A percentile compares a stretch with the other conserved stretches of the same genome.
phyloP scores from a whole-genome alignment of 1,139 yeast genomes.

The Hanseniaspora uvarum region DNA sequence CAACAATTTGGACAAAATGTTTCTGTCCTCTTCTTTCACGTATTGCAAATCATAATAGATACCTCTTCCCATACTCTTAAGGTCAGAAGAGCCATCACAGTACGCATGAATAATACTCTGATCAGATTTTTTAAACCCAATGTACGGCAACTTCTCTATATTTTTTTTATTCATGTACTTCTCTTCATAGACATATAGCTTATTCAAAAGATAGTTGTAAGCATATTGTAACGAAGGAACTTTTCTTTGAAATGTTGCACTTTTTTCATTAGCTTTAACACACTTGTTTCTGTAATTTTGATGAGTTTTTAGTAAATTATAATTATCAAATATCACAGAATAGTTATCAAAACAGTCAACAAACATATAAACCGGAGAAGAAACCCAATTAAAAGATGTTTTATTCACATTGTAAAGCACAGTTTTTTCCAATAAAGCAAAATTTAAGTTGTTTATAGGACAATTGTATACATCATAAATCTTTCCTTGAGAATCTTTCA shows the following conservation, averaged over 20 bases:
- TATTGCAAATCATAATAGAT: slow-evolving; percentile 46
- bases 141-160: background rate
- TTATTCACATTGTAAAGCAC: background rate
- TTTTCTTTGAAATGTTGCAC: background rate
- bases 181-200: background rate
- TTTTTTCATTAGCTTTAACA: background rate
- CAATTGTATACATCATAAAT: background rate
- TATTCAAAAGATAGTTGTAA: background rate
- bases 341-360: background rate
- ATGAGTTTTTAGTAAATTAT: background rate
- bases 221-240: background rate
- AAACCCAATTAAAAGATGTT: background rate
- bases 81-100: slow-evolving; percentile 63
- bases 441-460: background rate
- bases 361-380: background rate
- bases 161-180: background rate
- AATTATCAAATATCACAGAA: background rate
- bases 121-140: background rate
- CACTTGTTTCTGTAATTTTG: background rate
- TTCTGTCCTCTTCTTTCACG: background rate
- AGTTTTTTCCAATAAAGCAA: background rate
- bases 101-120: slow-evolving; percentile 32
- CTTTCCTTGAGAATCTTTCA: background rate
- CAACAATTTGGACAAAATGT: slow-evolving; percentile 33
- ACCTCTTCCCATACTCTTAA: slow-evolving; percentile 62